These are phyloP conservation scores for Neonectria coccinea DNA, from an alignment of 2,329 filamentous ascomycete species.

Conservation along the genomic window DNA sequence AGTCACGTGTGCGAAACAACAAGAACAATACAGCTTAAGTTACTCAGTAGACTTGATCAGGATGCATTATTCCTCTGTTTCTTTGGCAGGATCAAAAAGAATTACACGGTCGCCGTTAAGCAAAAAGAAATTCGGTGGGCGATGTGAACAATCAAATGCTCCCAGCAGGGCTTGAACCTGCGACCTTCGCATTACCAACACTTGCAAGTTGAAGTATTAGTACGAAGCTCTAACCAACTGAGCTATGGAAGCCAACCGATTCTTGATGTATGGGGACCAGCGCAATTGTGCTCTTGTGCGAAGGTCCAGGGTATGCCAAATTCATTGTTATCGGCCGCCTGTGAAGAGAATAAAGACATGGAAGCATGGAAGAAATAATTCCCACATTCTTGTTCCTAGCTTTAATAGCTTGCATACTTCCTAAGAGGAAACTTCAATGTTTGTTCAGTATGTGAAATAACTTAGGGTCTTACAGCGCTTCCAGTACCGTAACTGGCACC, in stretches of 20 bases:
- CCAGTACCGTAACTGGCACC: constrained; percentile 8
- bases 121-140: neutral
- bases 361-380: neutral
- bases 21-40: too few species aligned
- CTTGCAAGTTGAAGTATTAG: neutral
- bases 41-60: too few species aligned
- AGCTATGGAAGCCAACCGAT: neutral
- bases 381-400: neutral
- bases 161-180: constrained; percentile 1
- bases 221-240: constrained; percentile 2
- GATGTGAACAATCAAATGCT: neutral
- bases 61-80: neutral
- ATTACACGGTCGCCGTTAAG: neutral
- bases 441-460: neutral
- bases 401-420: neutral
- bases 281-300: neutral
- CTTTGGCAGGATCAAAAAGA: neutral
- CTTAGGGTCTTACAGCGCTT: neutral
- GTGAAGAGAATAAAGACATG: too few species aligned
- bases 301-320: neutral
- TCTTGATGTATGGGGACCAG: neutral
- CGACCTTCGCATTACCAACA: constrained; percentile 1
- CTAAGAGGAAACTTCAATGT: too few species aligned
- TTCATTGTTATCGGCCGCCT: neutral
- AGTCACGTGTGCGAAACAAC: constrained; percentile 13